Evolutionary conservation across 2,329 filamentous ascomycete species (phyloP).

Genomic region (Corynespora cassiicola): DNA sequence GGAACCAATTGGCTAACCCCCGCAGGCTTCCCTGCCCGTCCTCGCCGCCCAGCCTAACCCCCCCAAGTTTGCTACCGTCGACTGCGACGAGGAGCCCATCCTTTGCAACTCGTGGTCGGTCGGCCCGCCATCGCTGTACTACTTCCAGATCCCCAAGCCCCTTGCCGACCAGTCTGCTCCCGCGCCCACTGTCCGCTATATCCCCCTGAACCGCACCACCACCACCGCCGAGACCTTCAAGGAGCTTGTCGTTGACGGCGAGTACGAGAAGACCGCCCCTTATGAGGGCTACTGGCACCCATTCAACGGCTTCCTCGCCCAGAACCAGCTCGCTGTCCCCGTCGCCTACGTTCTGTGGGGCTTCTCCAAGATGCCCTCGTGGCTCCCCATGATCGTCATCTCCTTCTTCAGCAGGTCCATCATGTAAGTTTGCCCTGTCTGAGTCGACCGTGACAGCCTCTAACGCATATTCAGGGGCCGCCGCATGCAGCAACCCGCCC

Average conservation of each 20-base stretch:
- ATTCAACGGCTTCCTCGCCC: slow-evolving; percentile 71
- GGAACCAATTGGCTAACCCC: slow-evolving; percentile 44
- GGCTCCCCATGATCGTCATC: slow-evolving; percentile 78
- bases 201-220: slow-evolving; percentile 73
- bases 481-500: slow-evolving; percentile 23
- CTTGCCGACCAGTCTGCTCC: slow-evolving; percentile 69
- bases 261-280: slow-evolving; percentile 57
- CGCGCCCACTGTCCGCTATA: slow-evolving; percentile 68
- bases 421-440: slow-evolving; percentile 66
- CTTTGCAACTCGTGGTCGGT: slow-evolving; percentile 78
- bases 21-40: slow-evolving; percentile 67
- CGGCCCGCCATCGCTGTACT: slow-evolving; percentile 69
- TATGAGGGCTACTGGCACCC: slow-evolving; percentile 78
- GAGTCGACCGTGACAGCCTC: too few relatives aligned
- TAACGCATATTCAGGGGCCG: slow-evolving; percentile 30
- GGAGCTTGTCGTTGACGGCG: slow-evolving; percentile 65
- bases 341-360: slow-evolving; percentile 72
- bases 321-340: slow-evolving; percentile 68
- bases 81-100: slow-evolving; percentile 77
- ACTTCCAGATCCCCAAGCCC: slow-evolving; percentile 66
- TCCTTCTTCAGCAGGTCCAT: slow-evolving; percentile 75
- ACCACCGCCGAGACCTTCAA: slow-evolving; percentile 69
- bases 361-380: slow-evolving; percentile 67
- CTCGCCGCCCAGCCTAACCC: slow-evolving; percentile 66
- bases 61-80: slow-evolving; percentile 72